Evolutionary conservation across 2,329 filamentous ascomycete species (phyloP).

Genomic region (Colletotrichum viniferum): DNA sequence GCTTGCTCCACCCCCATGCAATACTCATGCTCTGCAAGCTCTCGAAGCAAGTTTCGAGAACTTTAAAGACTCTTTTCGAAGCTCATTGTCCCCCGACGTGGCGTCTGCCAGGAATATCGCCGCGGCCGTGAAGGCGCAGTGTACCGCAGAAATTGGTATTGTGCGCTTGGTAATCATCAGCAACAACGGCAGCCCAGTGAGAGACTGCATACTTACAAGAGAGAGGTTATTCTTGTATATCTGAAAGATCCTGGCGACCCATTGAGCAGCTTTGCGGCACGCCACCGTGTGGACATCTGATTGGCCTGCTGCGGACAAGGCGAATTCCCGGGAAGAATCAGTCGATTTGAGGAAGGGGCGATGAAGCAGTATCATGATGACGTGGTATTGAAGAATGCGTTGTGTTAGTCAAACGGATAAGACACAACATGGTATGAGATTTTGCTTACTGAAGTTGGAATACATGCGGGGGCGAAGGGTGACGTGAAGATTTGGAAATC

Average conservation of each 20-base stretch:
- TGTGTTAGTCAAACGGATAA: not conserved
- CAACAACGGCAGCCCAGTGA: rapidly evolving
- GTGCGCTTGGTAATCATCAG: not conserved
- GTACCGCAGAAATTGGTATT: not conserved
- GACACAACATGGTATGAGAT: rapidly evolving
- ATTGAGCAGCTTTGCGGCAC: not conserved
- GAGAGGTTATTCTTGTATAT: not conserved
- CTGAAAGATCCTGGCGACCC: not conserved
- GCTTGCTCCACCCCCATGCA: no score
- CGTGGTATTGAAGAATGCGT: not conserved
- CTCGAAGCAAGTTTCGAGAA: not conserved
- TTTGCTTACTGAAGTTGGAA: not conserved
- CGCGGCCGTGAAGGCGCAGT: not conserved
- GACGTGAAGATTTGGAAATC: not conserved
- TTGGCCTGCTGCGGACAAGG: not conserved
- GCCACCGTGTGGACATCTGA: not conserved
- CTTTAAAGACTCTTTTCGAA: not conserved
- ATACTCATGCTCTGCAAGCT: not conserved
- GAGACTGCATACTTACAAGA: not conserved
- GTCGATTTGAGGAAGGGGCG: not conserved
- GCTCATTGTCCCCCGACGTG: not conserved
- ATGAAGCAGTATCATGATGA: not conserved
- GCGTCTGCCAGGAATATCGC: not conserved
- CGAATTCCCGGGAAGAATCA: not conserved
- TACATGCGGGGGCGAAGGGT: not conserved